Base-by-base conservation (phyloP, 2,329 filamentous ascomycete genomes). In the Xylaria digitata region DNA sequence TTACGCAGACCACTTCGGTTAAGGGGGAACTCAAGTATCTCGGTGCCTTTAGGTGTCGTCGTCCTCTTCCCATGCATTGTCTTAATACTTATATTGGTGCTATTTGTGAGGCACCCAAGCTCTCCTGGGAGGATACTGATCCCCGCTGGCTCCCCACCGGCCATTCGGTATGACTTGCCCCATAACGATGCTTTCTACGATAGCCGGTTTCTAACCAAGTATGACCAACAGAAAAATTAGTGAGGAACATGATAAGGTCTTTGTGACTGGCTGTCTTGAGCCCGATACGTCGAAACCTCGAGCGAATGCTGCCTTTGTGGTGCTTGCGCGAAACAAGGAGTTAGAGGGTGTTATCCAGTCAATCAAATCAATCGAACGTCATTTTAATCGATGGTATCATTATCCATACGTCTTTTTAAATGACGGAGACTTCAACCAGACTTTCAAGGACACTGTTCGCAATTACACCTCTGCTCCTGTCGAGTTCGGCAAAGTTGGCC, bases 351-450 rank as follows among this genome's bases (percentile, higher is more conserved):
- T 99, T 45, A 89, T 99, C 71, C 93, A 98, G 80, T 98, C 96
- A 9, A 87, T 99, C 79, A 97, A 97, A 83, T 98, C 95, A 49
- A 94, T 99, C 73, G 96, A 99, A 83, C 89, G 96, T 74, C 96
- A 99, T 81, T 99, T 99, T 88, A 99, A 99, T 82, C 89, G 94
- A 72, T 99, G 95, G 94, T 99, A 94, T 79, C 89, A 98, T 80
- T 99, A 99, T 79, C 96, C 96, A 30, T 99, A 98, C 78, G 95
- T 98, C 73, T 98, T 99, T 80, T 84, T 99, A 73, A 99, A 99
- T 81, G 95, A 99, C 76, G 96, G 91, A 70, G 94, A 98, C 65
- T 99, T 99, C 86, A 94, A 98, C 80, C 89, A 93, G 76, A 92
- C 90, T 13, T 99, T 99, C 86, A 96, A 93, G 79, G 91, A 95